A percentile compares a stretch with the other conserved stretches of the same genome.
These are phyloP conservation scores for Corinectria fuckeliana DNA, from an alignment of 2,329 filamentous ascomycete species.

Conservation along the genomic window DNA sequence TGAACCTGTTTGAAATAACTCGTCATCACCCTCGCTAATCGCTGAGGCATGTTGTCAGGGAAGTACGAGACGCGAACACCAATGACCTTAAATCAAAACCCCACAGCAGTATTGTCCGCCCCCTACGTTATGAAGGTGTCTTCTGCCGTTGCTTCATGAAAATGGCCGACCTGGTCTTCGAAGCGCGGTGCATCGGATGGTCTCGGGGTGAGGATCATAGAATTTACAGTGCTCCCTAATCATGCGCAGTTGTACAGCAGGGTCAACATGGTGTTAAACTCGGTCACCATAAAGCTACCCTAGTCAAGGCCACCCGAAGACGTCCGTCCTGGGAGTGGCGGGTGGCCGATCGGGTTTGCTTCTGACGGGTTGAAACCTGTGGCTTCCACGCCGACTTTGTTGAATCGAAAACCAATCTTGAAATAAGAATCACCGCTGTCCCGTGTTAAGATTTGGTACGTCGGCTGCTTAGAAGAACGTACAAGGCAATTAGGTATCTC, in stretches of 20 bases:
- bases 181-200: background rate
- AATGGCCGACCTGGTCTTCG: background rate
- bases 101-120: background rate
- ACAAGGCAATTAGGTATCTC: background rate
- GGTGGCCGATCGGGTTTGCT: background rate
- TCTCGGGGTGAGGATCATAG: background rate
- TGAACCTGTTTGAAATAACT: background rate
- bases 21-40: background rate
- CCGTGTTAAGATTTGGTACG: background rate
- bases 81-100: background rate
- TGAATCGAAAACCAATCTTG: background rate
- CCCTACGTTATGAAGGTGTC: background rate
- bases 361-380: background rate
- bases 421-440: slow-evolving; percentile 3
- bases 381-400: background rate
- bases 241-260: background rate
- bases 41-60: background rate
- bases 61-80: background rate
- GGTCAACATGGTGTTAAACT: background rate
- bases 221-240: background rate
- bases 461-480: background rate
- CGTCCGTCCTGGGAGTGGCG: background rate
- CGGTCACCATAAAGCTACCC: slow-evolving; percentile 3
- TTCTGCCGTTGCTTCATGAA: background rate
- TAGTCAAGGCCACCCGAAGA: slow-evolving; percentile 1